These are phyloP conservation scores for Mrakia hoshinonis DNA, from an alignment of 768 basidiomycete species.

Conservation along the genomic window DNA sequence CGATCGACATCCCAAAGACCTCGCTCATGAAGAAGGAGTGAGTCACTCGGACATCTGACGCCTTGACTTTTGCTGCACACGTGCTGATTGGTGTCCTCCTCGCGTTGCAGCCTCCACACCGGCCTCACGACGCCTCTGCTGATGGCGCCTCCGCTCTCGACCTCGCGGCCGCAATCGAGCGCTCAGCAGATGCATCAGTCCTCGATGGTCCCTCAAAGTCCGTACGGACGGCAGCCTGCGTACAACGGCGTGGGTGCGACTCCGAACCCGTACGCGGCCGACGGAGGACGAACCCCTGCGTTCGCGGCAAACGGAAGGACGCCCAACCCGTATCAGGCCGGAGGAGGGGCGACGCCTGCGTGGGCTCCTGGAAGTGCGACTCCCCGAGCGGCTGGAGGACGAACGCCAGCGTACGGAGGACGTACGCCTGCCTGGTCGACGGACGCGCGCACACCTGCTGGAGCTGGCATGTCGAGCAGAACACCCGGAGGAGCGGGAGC, in stretches of 20 bases:
- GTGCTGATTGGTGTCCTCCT: not conserved
- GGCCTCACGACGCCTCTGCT: conserved; percentile 11
- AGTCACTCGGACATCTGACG: conserved; percentile 36
- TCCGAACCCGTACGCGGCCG: conserved; percentile 29
- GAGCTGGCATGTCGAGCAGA: conserved; percentile 14
- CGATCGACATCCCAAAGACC: conserved; percentile 74
- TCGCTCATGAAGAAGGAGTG: conserved; percentile 66
- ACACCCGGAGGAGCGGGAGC: conserved; percentile 27
- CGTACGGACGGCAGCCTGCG: not conserved
- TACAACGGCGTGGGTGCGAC: conserved; percentile 28
- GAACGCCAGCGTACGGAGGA: conserved; percentile 35
- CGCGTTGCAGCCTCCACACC: conserved; percentile 11
- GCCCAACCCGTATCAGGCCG: conserved; percentile 44
- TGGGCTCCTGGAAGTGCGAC: conserved; percentile 40
- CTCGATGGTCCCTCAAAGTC: not conserved
- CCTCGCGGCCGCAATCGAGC: not conserved
- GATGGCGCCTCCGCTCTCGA: not conserved
- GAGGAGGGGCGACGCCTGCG: conserved; percentile 32
- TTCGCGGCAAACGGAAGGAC: conserved; percentile 46
- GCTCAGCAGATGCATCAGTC: conserved; percentile 10
- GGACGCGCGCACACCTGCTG: conserved; percentile 48
- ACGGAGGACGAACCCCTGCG: conserved; percentile 32
- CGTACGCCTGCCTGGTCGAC: conserved; percentile 28
- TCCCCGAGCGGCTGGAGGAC: conserved; percentile 22
- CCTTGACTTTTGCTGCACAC: not conserved